phyloP scores from a whole-genome alignment of 305 asterid genomes.

The Solanum hybrid region DNA sequence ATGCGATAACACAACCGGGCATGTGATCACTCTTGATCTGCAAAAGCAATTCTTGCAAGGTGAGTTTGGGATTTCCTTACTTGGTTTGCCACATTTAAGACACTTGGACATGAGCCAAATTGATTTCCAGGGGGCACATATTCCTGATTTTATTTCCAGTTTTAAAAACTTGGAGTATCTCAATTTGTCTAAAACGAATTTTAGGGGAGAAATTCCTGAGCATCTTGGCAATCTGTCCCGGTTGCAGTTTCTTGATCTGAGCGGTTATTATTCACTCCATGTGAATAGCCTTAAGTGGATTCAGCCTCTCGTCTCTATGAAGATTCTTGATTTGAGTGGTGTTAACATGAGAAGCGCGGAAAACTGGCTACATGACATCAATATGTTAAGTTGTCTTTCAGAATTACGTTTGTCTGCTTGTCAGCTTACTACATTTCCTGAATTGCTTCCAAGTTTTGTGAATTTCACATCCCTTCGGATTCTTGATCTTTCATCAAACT shows the following conservation, averaged over 20 bases:
- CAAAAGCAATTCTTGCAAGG: slow-evolving; percentile 1
- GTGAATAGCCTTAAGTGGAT: background rate
- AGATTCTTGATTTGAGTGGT: background rate
- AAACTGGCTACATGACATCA: background rate
- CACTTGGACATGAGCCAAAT: background rate
- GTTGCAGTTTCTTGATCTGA: slow-evolving; percentile 5
- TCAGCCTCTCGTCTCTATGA: background rate
- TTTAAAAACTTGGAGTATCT: background rate
- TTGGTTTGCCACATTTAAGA: background rate
- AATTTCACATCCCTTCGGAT: background rate
- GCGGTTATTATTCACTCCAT: too few species aligned
- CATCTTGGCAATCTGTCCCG: background rate
- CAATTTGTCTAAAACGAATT: background rate
- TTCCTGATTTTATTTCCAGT: background rate
- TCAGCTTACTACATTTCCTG: background rate
- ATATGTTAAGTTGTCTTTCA: background rate
- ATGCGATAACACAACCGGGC: background rate
- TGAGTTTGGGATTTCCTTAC: background rate
- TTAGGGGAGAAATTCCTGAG: background rate
- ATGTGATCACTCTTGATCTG: slow-evolving; percentile 1
- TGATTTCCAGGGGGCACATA: too few species aligned
- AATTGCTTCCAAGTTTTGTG: background rate
- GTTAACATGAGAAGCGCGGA: background rate
- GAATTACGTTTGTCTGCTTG: background rate
- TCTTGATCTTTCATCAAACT: background rate